A percentile compares a stretch with the other conserved stretches of the same genome.
Evolutionary conservation across 1,284 basidiomycete species (phyloP).

Genomic region (Stygiomarasmius scandens): DNA sequence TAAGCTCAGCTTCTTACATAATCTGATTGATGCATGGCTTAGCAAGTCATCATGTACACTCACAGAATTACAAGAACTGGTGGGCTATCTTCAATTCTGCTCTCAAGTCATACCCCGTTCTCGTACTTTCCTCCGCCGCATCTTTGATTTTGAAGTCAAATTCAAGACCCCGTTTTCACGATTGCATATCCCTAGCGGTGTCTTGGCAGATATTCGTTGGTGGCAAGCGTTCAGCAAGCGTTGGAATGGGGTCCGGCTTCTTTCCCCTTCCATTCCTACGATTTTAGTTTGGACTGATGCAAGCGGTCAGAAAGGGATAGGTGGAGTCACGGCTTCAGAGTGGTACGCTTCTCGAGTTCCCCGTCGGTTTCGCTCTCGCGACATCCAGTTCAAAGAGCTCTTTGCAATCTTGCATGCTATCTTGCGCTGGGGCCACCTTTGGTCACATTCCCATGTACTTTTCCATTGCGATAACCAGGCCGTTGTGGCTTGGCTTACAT

Average conservation of each 20-base stretch:
- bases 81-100: conserved; percentile 13
- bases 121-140: conserved; percentile 10
- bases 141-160: conserved; percentile 10
- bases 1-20: not conserved
- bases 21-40: not conserved
- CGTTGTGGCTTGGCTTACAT: conserved; percentile 21
- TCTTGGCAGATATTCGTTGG: conserved; percentile 10
- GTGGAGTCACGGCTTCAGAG: not conserved
- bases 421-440: conserved; percentile 23
- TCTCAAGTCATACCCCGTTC: conserved; percentile 17
- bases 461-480: conserved; percentile 17
- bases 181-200: conserved; percentile 4
- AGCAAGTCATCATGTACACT: not conserved
- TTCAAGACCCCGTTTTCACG: conserved; percentile 5
- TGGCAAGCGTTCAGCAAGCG: conserved; percentile 1
- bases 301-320: conserved; percentile 9
- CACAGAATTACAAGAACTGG: conserved; percentile 5
- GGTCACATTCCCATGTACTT: not conserved
- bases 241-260: conserved; percentile 8
- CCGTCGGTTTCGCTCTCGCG: conserved; percentile 11
- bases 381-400: conserved; percentile 29
- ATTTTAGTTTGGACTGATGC: conserved; percentile 10
- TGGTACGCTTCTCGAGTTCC: conserved; percentile 11
- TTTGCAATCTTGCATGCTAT: conserved; percentile 23
- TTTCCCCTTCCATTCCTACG: not conserved